These are phyloP conservation scores for Chalaropsis thielavioides DNA, from an alignment of 2,329 filamentous ascomycete genomes.

Conservation along the genomic window DNA sequence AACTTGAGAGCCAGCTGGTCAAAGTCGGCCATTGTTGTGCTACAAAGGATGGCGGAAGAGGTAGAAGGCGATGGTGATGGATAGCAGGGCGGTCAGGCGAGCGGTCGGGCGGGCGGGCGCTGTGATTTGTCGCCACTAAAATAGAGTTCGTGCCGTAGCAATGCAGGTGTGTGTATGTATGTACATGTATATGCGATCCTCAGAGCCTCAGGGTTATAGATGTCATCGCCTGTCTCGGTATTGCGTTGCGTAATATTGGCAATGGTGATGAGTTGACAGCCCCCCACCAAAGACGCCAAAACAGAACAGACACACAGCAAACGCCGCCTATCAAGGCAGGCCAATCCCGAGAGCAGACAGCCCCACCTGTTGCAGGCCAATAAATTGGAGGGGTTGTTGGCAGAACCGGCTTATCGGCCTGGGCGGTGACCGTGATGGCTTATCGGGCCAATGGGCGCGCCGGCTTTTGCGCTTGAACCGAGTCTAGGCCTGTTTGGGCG, in stretches of 20 bases:
- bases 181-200: not conserved
- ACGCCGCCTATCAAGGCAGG: not conserved
- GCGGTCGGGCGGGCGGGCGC: too few relatives aligned
- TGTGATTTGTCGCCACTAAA: not conserved
- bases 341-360: not conserved
- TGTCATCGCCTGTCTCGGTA: not conserved
- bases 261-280: not conserved
- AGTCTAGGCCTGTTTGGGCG: not conserved
- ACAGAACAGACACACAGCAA: too few relatives aligned
- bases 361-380: not conserved
- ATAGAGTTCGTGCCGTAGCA: not conserved
- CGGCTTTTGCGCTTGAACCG: not conserved
- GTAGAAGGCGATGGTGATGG: too few relatives aligned
- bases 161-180: too few relatives aligned
- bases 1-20: conserved; percentile 40
- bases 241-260: not conserved
- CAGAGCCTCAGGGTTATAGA: not conserved
- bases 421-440: conserved; percentile 13
- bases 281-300: too few relatives aligned
- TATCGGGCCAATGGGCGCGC: conserved; percentile 10
- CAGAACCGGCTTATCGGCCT: conserved; percentile 7
- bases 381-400: conserved; percentile 8
- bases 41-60: not conserved
- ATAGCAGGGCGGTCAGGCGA: too few relatives aligned
- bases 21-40: conserved; percentile 33